A percentile compares a stretch with the other conserved stretches of the same genome.
Evolutionary conservation across 2,329 filamentous ascomycete species (phyloP).

Genomic region (Pseudocercospora pini-densiflorae): DNA sequence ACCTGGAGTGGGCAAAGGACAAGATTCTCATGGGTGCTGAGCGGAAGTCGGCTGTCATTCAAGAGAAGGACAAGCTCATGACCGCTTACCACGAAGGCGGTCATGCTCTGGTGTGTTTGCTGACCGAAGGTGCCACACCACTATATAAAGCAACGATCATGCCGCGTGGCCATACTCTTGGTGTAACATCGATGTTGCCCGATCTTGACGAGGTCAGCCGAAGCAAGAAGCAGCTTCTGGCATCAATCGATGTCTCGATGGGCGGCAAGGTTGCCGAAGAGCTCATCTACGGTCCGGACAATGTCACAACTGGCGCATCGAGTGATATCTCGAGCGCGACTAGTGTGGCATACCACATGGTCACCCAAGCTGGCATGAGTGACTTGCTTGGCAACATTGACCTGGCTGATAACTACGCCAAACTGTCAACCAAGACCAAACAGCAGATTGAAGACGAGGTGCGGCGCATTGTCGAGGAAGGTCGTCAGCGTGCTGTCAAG

Average conservation of each 20-base stretch:
- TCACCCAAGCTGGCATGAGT: conserved; percentile 90
- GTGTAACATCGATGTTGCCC: conserved; percentile 84
- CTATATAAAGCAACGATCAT: conserved; percentile 98
- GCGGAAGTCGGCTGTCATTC: conserved; percentile 84
- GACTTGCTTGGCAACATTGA: conserved; percentile 87
- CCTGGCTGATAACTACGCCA: conserved; percentile 77
- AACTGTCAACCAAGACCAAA: conserved; percentile 84
- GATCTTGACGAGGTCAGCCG: conserved; percentile 92
- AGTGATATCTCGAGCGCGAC: conserved; percentile 84
- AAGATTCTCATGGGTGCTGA: conserved; percentile 98
- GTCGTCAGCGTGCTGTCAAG: conserved; percentile 71
- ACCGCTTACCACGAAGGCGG: conserved; percentile 98
- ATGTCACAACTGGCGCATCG: conserved; percentile 87
- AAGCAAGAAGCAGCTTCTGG: conserved; percentile 82
- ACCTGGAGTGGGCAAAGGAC: conserved; percentile 98
- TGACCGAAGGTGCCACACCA: conserved; percentile 73
- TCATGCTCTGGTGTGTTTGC: conserved; percentile 87
- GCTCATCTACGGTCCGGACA: conserved; percentile 86
- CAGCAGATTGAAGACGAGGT: conserved; percentile 87
- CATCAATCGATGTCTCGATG: conserved; percentile 78
- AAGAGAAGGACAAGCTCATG: conserved; percentile 90
- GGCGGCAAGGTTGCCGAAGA: conserved; percentile 91
- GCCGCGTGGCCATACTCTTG: conserved; percentile 82
- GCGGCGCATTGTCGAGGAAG: conserved; percentile 80
- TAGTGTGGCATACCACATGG: conserved; percentile 80